These are phyloP conservation scores for Rhizodiscina lignyota DNA, from an alignment of 495 filamentous ascomycete species.

Conservation along the genomic window DNA sequence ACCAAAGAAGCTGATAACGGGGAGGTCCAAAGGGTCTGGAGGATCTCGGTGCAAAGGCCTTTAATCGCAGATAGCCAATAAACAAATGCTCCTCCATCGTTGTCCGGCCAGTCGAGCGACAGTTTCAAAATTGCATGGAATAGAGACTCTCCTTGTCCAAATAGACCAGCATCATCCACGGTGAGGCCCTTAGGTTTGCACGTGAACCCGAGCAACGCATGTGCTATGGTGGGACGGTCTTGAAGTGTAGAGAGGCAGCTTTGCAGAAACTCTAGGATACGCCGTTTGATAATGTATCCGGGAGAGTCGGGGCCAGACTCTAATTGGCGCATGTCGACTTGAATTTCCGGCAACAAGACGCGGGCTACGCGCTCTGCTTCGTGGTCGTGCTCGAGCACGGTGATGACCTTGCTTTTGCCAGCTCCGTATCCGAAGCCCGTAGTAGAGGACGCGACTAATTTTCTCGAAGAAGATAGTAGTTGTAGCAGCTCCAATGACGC, in stretches of 20 bases:
- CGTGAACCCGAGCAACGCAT: slow-evolving; percentile 76
- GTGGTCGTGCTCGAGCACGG: slow-evolving; percentile 53
- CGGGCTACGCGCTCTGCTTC: slow-evolving; percentile 53
- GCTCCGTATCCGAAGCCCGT: slow-evolving; percentile 19
- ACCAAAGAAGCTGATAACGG: slow-evolving; percentile 60
- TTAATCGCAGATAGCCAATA: slow-evolving; percentile 62
- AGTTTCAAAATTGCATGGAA: slow-evolving; percentile 65
- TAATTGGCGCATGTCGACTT: slow-evolving; percentile 41
- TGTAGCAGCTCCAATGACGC: slow-evolving; percentile 65
- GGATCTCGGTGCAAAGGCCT: slow-evolving; percentile 55
- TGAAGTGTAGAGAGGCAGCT: slow-evolving; percentile 54
- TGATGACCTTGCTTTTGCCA: slow-evolving; percentile 62
- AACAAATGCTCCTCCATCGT: slow-evolving; percentile 35
- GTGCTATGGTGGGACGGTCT: slow-evolving; percentile 65
- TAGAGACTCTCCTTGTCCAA: slow-evolving; percentile 51
- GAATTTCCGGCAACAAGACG: slow-evolving; percentile 48
- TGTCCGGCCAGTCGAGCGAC: slow-evolving; percentile 42
- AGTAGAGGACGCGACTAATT: slow-evolving; percentile 31
- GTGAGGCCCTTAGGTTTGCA: slow-evolving; percentile 42
- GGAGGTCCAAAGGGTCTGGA: slow-evolving; percentile 69
- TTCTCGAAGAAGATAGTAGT: slow-evolving; percentile 67
- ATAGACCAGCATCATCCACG: slow-evolving; percentile 43
- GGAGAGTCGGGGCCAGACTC: slow-evolving; percentile 43
- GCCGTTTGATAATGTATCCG: slow-evolving; percentile 58
- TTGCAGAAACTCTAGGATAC: slow-evolving; percentile 68